These are phyloP conservation scores for Inosperma sp. DNA, from an alignment of 768 basidiomycete species.

Conservation along the genomic window DNA sequence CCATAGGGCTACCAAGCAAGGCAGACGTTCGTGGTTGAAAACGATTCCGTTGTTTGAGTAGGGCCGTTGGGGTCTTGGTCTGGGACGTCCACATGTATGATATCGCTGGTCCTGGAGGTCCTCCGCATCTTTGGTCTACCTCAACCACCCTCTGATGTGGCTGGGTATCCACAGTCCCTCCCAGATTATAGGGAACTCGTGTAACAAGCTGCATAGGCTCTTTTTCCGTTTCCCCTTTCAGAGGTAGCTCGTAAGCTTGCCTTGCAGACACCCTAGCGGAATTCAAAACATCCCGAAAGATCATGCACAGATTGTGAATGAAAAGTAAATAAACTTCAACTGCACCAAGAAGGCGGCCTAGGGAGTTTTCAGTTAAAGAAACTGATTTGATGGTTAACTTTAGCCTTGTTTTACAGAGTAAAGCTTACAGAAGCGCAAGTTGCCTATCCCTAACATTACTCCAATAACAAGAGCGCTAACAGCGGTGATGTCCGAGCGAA, in stretches of 20 bases:
- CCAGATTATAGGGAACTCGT: too few species aligned
- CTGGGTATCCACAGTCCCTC: too few species aligned
- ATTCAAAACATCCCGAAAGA: conserved; percentile 18
- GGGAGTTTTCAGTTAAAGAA: conserved; percentile 60
- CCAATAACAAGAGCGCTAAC: conserved; percentile 44
- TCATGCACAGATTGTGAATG: conserved; percentile 49
- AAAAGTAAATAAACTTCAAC: conserved; percentile 59
- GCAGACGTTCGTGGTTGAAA: too few species aligned
- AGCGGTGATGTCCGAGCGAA: conserved; percentile 49
- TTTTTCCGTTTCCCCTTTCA: not conserved
- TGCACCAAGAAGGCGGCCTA: conserved; percentile 66
- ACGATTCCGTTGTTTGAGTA: too few species aligned
- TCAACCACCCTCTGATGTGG: not conserved
- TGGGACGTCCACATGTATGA: not conserved
- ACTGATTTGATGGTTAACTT: conserved; percentile 35
- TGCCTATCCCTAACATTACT: conserved; percentile 53
- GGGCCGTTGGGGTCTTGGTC: not conserved
- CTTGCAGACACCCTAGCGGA: not conserved
- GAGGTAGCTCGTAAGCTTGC: too few species aligned
- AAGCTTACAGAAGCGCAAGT: conserved; percentile 53
- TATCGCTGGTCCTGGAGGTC: not conserved
- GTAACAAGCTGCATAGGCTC: too few species aligned
- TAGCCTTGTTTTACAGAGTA: conserved; percentile 9
- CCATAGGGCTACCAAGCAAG: too few species aligned
- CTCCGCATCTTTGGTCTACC: not conserved